These are phyloP conservation scores for Fonsecaea monophora DNA, from an alignment of 2,329 filamentous ascomycete genomes.

Conservation along the genomic window DNA sequence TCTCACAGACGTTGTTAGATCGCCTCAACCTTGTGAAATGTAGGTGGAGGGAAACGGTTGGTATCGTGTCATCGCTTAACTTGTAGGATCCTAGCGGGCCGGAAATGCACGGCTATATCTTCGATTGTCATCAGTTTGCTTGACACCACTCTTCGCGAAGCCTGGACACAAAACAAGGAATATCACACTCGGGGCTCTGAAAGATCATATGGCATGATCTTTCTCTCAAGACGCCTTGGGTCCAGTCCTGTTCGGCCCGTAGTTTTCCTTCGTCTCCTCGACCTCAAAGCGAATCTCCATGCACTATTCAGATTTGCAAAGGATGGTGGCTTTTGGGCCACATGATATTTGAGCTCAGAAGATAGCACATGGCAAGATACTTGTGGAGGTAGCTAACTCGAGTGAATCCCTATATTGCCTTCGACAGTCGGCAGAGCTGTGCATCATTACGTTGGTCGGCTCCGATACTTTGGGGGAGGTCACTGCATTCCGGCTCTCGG, in stretches of 20 bases:
- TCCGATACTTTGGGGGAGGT: not conserved
- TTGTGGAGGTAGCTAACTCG: not conserved
- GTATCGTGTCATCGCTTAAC: slow-evolving; percentile 42
- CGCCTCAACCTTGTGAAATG: slow-evolving; percentile 40
- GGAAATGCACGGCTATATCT: slow-evolving; percentile 7
- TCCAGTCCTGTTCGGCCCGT: not conserved
- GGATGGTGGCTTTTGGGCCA: not conserved
- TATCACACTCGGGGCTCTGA: slow-evolving; percentile 49
- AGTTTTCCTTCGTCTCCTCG: not conserved
- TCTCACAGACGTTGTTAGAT: slow-evolving; percentile 50
- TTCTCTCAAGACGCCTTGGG: slow-evolving; percentile 43
- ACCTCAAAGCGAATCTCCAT: not conserved
- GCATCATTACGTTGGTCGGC: not conserved
- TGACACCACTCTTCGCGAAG: not conserved
- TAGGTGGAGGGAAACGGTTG: slow-evolving; percentile 11
- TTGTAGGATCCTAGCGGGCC: not conserved
- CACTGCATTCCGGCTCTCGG: not conserved
- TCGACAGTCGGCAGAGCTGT: not conserved
- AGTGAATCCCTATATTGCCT: not conserved
- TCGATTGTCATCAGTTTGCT: slow-evolving; percentile 17
- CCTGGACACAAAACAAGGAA: not conserved
- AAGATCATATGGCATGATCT: slow-evolving; percentile 53
- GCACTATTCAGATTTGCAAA: not conserved
- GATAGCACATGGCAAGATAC: not conserved
- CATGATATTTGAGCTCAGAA: not conserved